phyloP scores from a whole-genome alignment of 1,284 basidiomycete species.

The Cystobasidium pallidum region DNA sequence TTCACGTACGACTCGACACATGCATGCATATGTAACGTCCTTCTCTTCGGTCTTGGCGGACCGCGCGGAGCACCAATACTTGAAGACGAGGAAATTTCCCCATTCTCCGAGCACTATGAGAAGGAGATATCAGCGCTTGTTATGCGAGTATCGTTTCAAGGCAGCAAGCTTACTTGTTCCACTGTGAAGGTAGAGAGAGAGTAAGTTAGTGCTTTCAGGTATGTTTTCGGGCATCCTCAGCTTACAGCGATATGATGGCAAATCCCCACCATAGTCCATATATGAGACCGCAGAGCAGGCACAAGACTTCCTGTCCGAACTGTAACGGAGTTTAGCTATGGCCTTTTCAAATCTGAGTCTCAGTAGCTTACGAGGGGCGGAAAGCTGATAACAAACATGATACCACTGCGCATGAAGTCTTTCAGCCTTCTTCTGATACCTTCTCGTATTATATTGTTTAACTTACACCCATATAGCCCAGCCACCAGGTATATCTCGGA shows the following conservation, averaged over 20 bases:
- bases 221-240: conserved; percentile 51
- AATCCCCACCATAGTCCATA: conserved; percentile 58
- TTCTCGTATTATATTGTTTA: not conserved
- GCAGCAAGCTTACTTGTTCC: conserved; percentile 25
- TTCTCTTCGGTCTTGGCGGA: conserved; percentile 72
- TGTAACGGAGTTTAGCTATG: not conserved
- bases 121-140: conserved; percentile 60
- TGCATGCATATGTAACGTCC: conserved; percentile 73
- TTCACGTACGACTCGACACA: conserved; percentile 74
- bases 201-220: not conserved
- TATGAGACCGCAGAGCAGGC: conserved; percentile 51
- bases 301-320: conserved; percentile 44
- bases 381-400: conserved; percentile 58
- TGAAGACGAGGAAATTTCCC: conserved; percentile 65
- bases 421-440: conserved; percentile 51
- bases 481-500: conserved; percentile 39
- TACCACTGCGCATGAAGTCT: conserved; percentile 52
- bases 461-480: conserved; percentile 41
- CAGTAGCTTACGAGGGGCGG: conserved; percentile 56
- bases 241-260: conserved; percentile 62
- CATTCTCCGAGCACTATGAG: conserved; percentile 63
- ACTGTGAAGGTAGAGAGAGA: not conserved
- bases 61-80: conserved; percentile 60
- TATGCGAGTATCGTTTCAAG: not conserved
- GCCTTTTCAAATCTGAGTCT: not conserved